Percentiles rank a stretch among this genome's conserved stretches.
Conservation (phyloP, 1,284 basidiomycete genomes). For the Ganoderma resinaceum region DNA sequence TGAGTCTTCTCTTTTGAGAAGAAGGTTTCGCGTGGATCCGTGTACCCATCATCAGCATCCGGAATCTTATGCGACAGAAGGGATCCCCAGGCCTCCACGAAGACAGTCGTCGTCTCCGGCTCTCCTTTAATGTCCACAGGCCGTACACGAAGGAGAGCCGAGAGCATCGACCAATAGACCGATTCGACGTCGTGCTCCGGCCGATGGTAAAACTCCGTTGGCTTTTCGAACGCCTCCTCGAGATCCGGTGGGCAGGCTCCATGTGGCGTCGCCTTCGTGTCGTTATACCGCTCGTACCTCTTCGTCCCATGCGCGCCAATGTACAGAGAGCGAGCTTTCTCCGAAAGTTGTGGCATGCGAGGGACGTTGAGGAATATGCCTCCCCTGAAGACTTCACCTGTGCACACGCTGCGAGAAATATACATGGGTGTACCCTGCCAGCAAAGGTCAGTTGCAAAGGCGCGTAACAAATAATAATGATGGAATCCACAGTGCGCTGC, state of each 20-base stretch:
- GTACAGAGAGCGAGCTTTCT: neutral
- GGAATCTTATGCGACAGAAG: constrained; percentile 1
- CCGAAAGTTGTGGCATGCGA: neutral
- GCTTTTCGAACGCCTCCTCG: neutral
- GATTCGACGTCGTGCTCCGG: constrained; percentile 8
- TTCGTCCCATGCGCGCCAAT: neutral
- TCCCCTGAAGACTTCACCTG: neutral
- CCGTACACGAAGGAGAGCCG: neutral
- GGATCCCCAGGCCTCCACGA: neutral
- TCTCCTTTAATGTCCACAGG: neutral
- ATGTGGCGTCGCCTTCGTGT: neutral
- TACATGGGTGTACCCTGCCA: constrained; percentile 3
- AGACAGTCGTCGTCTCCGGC: too few species aligned
- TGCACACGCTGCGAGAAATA: constrained; percentile 1
- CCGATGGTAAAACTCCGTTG: neutral
- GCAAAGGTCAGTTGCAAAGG: neutral
- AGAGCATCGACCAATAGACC: constrained; percentile 4
- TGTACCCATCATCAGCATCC: neutral
- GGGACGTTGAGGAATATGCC: neutral
- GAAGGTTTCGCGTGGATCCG: neutral
- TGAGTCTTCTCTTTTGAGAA: neutral
- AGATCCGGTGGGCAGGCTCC: neutral
- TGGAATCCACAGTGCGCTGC: constrained; percentile 1
- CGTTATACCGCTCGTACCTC: neutral
- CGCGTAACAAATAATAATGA: too few species aligned